Evolutionary conservation across 257 asterid species (phyloP).

Genomic region (Henckelia pumila): DNA sequence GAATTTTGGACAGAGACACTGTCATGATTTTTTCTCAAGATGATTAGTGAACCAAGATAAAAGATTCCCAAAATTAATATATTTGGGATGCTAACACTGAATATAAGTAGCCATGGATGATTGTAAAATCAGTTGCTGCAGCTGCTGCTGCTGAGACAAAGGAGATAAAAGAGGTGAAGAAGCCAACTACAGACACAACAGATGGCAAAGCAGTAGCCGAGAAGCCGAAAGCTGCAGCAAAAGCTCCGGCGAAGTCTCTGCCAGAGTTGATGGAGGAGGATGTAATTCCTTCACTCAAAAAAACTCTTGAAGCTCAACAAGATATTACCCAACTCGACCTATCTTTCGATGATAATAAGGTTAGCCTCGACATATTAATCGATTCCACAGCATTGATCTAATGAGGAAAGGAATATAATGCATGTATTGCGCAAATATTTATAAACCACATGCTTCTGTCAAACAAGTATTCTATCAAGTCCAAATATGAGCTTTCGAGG

Average conservation of each 20-base stretch:
- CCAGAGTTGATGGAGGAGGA: constrained; percentile 82
- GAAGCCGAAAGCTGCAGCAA: constrained; percentile 54
- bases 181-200: constrained; percentile 4
- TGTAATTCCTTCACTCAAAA: constrained; percentile 66
- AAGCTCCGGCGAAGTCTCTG: constrained; percentile 64
- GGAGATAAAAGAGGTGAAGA: constrained; percentile 44
- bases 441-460: too few species aligned
- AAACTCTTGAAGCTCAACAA: constrained; percentile 54
- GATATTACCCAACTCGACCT: constrained; percentile 55
- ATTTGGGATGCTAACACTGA: neutral
- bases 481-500: too few species aligned
- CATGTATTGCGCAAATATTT: too few species aligned
- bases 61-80: neutral
- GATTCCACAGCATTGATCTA: too few species aligned
- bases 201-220: constrained; percentile 29
- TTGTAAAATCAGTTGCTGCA: constrained; percentile 61
- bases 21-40: neutral
- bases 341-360: constrained; percentile 58
- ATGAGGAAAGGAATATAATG: too few species aligned
- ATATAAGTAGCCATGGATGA: constrained; percentile 2
- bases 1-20: neutral
- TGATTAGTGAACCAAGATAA: neutral
- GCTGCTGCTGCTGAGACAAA: constrained; percentile 70
- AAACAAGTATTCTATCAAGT: too few species aligned
- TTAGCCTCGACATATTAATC: constrained; percentile 10